Percentiles rank a stretch among this genome's conserved stretches.
These are phyloP conservation scores for Platanthera zijinensis DNA, from an alignment of 106 monocot genomes.

Conservation along the genomic window DNA sequence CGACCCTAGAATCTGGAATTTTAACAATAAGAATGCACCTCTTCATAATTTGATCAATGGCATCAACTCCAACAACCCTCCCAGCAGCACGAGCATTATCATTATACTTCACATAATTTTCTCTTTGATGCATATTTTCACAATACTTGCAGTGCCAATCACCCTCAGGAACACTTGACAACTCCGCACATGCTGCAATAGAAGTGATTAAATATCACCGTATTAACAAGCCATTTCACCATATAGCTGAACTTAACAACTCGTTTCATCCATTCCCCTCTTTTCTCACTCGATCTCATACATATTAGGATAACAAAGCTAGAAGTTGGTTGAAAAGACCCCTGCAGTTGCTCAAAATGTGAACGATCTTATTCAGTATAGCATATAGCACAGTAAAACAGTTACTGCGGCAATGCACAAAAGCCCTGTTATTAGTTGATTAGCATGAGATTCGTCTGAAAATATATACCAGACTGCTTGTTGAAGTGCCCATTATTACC, in stretches of 20 bases:
- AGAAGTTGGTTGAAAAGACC: not conserved
- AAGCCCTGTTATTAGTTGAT: not conserved
- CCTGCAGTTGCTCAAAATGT: not conserved
- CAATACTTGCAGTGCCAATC: constrained; percentile 90
- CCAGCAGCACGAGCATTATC: constrained; percentile 91
- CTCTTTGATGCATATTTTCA: constrained; percentile 43
- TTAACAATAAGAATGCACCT: constrained; percentile 70
- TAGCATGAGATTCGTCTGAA: not conserved
- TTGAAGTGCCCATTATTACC: not conserved
- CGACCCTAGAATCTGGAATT: constrained; percentile 38
- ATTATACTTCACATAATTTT: constrained; percentile 30
- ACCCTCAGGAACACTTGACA: constrained; percentile 42
- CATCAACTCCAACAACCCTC: constrained; percentile 79
- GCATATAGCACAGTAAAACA: not conserved
- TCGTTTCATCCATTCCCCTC: no score
- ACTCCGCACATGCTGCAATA: constrained; percentile 62
- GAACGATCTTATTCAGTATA: not conserved
- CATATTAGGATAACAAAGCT: not conserved
- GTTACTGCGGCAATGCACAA: not conserved
- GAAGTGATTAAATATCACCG: not conserved
- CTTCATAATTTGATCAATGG: constrained; percentile 67
- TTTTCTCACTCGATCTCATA: not conserved
- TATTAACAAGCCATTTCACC: not conserved
- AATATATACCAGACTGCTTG: not conserved
- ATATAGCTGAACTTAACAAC: not conserved